Base-by-base conservation (phyloP, 169 alveolate genomes). In the Eimeria sp. region DNA sequence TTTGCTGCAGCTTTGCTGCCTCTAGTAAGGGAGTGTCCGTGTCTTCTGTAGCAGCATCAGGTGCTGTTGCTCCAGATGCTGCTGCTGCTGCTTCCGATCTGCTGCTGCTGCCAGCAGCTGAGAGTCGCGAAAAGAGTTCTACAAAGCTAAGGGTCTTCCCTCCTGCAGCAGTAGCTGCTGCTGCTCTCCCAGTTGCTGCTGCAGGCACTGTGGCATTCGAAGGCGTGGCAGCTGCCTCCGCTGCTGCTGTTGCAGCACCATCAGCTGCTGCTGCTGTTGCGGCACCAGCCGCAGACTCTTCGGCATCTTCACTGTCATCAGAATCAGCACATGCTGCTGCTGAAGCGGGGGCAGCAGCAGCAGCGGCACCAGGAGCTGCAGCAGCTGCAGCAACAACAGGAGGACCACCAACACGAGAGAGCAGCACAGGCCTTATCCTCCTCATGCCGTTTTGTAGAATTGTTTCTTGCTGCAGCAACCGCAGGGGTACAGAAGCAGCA, bases 401-500 rank as follows among this genome's bases (percentile, higher is more conserved):
- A n/a, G 87, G 14, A 11, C 87, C 57, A 30, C 30, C 87, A 14
- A 75, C 27, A 9, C 87, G 87, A 40, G 87, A 75, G 20, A 75
- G 87, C 58, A 75, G 57, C 49, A 75, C 87, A 16, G 87, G 87
- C 57, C 57, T 13, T 34, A 75, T 75, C 25, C 87, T 49, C 49
- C 87, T 49, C 61, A 30, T 57, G 11, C 87, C 87, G 30, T 57
- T 30, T 30, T 75, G 87, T 57, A 40, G 13, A 25, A 75, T 30
- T 11, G 87, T 75, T n/a, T 75, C 87, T 40, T 75, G 87, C 87
- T 75, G 87, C 58, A 75, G 87, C 54, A 75, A 4, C 87, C 87
- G 18, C 61, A 75, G 57, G 10, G 87, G 87, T n/a, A 40, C 57
- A 11, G 87, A 5, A 11, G 80, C 27, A 11, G 80, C 80, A 16